Conservation (phyloP, 2,329 filamentous ascomycete species). For the Ilyonectria mors-panacis region DNA sequence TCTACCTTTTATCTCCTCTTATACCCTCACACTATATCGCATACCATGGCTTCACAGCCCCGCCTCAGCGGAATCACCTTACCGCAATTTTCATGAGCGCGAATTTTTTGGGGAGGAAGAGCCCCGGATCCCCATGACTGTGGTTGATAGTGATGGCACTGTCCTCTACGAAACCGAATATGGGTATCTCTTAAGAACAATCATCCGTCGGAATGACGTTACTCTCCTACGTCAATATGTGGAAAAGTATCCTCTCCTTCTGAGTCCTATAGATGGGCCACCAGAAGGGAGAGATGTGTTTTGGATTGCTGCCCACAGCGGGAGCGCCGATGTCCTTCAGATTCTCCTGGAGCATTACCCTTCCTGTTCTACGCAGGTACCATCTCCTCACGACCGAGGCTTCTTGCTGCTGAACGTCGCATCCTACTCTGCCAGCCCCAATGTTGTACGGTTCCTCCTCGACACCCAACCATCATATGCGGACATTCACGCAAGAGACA, state of each 20-base stretch:
- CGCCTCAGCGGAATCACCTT: no score
- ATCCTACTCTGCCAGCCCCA: background rate
- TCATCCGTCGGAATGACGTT: slow-evolving; percentile 5
- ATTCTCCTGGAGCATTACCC: slow-evolving; percentile 9
- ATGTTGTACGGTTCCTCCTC: slow-evolving; percentile 10
- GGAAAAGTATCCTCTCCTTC: background rate
- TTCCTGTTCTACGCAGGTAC: background rate
- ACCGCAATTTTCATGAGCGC: background rate
- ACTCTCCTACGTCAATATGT: slow-evolving; percentile 4
- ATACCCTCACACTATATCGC: no score
- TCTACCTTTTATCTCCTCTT: no score
- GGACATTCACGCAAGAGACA: background rate
- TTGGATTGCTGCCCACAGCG: background rate
- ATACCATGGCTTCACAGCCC: background rate
- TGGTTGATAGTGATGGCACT: slow-evolving; percentile 1
- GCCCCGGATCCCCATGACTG: background rate
- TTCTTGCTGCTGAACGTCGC: background rate
- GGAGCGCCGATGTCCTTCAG: slow-evolving; percentile 7
- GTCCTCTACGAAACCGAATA: slow-evolving; percentile 2
- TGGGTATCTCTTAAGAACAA: background rate
- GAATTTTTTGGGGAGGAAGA: background rate
- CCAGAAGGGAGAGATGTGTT: background rate
- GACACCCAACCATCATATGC: slow-evolving; percentile 1
- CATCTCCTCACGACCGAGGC: background rate
- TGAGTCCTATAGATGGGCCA: background rate